These are phyloP conservation scores for Phallus indusiatus DNA, from an alignment of 768 basidiomycete genomes.

Conservation along the genomic window DNA sequence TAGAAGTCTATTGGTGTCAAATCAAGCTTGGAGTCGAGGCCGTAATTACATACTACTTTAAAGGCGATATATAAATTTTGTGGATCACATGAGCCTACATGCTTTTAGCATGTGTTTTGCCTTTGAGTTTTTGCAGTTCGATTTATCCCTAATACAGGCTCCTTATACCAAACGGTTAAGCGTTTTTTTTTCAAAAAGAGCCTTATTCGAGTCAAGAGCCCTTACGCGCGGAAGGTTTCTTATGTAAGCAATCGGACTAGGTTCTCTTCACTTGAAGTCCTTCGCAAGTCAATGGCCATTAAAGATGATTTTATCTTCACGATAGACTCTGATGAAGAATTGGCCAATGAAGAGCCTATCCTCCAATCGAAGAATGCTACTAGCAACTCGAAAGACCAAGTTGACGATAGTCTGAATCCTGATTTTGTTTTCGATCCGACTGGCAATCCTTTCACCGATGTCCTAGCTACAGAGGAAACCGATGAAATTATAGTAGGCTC, in stretches of 20 bases:
- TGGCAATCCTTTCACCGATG: slow-evolving; percentile 58
- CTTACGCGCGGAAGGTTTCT: neutral
- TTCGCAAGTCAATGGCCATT: slow-evolving; percentile 1
- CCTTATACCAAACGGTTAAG: too few relatives aligned
- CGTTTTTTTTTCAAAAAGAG: too few relatives aligned
- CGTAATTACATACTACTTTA: too few relatives aligned
- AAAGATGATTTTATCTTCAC: slow-evolving; percentile 70
- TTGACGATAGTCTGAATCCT: slow-evolving; percentile 62
- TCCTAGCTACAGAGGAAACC: slow-evolving; percentile 33
- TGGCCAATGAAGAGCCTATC: slow-evolving; percentile 11
- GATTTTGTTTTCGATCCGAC: slow-evolving; percentile 75
- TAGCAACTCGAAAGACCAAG: slow-evolving; percentile 26
- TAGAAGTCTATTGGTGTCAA: too few relatives aligned
- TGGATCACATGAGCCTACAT: too few relatives aligned
- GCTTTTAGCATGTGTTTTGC: too few relatives aligned
- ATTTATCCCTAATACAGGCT: too few relatives aligned
- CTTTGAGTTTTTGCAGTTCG: too few relatives aligned
- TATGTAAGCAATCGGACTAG: neutral
- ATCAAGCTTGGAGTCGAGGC: too few relatives aligned
- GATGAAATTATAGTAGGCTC: slow-evolving; percentile 55
- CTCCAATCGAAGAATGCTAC: slow-evolving; percentile 12
- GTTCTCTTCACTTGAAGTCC: neutral
- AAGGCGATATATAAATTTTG: neutral
- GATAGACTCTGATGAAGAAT: slow-evolving; percentile 58
- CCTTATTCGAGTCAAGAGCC: too few relatives aligned